phyloP scores from a whole-genome alignment of 768 basidiomycete species.

The Auricularia sp. region DNA sequence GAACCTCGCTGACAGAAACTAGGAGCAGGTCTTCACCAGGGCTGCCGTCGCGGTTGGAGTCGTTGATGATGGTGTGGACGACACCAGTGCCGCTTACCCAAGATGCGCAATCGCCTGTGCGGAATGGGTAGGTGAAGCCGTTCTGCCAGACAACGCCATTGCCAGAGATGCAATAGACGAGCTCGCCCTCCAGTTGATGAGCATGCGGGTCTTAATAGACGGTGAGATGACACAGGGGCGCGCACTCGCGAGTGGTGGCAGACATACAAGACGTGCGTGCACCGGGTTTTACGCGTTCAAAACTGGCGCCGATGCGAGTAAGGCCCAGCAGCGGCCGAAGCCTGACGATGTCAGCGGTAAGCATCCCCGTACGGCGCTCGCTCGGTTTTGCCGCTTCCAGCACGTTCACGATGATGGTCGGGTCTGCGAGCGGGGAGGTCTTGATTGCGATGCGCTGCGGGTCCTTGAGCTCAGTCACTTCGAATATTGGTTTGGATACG shows the following conservation, averaged over 20 bases:
- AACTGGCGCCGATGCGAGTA: slow-evolving; percentile 11
- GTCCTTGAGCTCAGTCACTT: too few species aligned
- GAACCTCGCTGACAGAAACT: slow-evolving; percentile 10
- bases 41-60: slow-evolving; percentile 9
- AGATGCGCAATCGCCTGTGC: slow-evolving; percentile 9
- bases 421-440: too few species aligned
- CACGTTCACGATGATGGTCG: too few species aligned
- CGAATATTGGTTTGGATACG: too few species aligned
- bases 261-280: slow-evolving; percentile 12
- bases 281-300: slow-evolving; percentile 13
- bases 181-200: slow-evolving; percentile 12
- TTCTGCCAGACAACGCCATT: slow-evolving; percentile 14
- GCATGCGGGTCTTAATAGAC: slow-evolving; percentile 8
- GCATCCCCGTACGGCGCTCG: too few species aligned
- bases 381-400: too few species aligned
- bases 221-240: neutral
- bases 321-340: neutral
- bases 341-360: too few species aligned
- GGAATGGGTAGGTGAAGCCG: slow-evolving; percentile 9
- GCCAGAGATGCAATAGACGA: slow-evolving; percentile 12
- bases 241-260: too few species aligned
- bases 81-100: slow-evolving; percentile 16
- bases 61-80: slow-evolving; percentile 16
- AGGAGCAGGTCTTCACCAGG: slow-evolving; percentile 10
- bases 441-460: too few species aligned